These are phyloP conservation scores for Eremothecium coryli DNA, from an alignment of 1,139 yeast species.

Conservation along the genomic window DNA sequence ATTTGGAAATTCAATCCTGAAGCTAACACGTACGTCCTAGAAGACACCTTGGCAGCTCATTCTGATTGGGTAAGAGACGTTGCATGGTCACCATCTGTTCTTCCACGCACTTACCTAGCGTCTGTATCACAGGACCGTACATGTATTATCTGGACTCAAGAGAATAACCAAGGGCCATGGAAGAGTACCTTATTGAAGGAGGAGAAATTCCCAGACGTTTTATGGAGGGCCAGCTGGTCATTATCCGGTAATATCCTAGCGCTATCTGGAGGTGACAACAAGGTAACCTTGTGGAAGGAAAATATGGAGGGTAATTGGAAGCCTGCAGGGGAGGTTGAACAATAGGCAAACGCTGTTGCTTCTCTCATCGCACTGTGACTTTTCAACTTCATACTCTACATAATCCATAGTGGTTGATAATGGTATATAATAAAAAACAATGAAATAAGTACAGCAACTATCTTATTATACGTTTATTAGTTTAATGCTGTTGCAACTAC, in stretches of 20 bases:
- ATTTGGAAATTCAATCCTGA: conserved; percentile 71
- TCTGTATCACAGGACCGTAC: conserved; percentile 96
- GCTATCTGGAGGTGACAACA: conserved; percentile 92
- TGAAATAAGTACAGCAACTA: too few species aligned
- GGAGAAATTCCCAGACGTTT: conserved; percentile 89
- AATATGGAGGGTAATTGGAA: conserved; percentile 93
- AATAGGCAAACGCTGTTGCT: conserved; percentile 33
- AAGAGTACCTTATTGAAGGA: conserved; percentile 62
- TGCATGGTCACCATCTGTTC: conserved; percentile 91
- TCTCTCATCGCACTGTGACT: background rate
- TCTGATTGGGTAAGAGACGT: conserved; percentile 98
- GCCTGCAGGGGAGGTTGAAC: conserved; percentile 88
- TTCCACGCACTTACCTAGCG: conserved; percentile 86
- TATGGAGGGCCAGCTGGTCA: conserved; percentile 99
- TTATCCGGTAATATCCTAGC: conserved; percentile 92
- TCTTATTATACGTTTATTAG: too few species aligned
- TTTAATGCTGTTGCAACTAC: conserved; percentile 35
- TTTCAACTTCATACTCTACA: conserved; percentile 2
- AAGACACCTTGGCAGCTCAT: conserved; percentile 78
- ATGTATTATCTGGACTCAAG: conserved; percentile 88
- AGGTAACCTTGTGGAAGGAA: conserved; percentile 95
- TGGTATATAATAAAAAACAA: conserved; percentile 5
- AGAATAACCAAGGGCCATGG: conserved; percentile 62
- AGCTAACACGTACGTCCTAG: conserved; percentile 54
- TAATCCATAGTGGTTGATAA: too few species aligned